These are phyloP conservation scores for Sanguinoderma infundibulare DNA, from an alignment of 1,284 basidiomycete genomes.

Conservation along the genomic window DNA sequence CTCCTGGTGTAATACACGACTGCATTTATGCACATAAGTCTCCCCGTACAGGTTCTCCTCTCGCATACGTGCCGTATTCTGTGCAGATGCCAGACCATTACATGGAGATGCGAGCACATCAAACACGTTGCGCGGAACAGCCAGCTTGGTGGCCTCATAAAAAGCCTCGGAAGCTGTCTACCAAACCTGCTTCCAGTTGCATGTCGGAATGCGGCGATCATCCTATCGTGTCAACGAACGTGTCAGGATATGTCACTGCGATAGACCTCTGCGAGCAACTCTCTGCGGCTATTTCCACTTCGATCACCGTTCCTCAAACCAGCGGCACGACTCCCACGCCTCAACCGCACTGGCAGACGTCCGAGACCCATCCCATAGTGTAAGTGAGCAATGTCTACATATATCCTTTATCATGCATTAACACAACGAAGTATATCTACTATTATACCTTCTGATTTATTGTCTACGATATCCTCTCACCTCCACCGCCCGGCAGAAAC, in stretches of 20 bases:
- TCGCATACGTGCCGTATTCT: slow-evolving; percentile 73
- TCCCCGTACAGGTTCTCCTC: slow-evolving; percentile 50
- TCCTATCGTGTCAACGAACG: neutral
- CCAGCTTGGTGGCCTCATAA: slow-evolving; percentile 60
- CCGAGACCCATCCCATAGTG: slow-evolving; percentile 86
- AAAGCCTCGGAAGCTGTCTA: neutral
- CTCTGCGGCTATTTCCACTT: slow-evolving; percentile 55
- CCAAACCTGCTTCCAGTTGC: neutral
- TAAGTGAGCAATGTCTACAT: slow-evolving; percentile 38
- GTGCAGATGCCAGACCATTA: slow-evolving; percentile 71
- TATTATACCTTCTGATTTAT: slow-evolving; percentile 65
- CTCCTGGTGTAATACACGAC: neutral
- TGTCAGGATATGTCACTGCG: slow-evolving; percentile 26
- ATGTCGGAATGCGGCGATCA: neutral
- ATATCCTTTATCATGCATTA: slow-evolving; percentile 3
- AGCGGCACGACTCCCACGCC: neutral
- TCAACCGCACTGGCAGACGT: slow-evolving; percentile 50
- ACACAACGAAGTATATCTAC: slow-evolving; percentile 46
- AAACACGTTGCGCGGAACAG: slow-evolving; percentile 49
- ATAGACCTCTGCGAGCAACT: slow-evolving; percentile 51
- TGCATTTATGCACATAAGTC: neutral
- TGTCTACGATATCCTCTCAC: slow-evolving; percentile 61
- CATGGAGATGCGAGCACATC: slow-evolving; percentile 60
- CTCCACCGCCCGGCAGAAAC: slow-evolving; percentile 37
- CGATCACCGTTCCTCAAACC: slow-evolving; percentile 37